Conservation (phyloP, 2,329 filamentous ascomycete species). For the Apiospora hydei region DNA sequence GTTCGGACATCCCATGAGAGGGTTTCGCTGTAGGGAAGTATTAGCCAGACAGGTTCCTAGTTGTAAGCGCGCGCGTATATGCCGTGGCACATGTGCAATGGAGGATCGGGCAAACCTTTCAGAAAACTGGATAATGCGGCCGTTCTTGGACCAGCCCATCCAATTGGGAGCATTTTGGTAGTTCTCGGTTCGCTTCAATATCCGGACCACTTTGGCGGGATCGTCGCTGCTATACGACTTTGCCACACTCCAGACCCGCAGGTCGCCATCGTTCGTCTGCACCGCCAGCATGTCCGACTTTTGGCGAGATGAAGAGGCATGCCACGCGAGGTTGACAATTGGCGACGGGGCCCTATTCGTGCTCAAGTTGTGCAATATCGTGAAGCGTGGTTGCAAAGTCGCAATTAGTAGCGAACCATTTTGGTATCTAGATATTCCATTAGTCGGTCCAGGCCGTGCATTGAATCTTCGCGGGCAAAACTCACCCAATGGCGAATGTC, state of each 20-base stretch:
- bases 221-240: conserved; percentile 78
- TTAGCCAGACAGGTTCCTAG: conserved; percentile 35
- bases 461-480: not conserved
- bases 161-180: conserved; percentile 82
- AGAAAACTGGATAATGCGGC: conserved; percentile 89
- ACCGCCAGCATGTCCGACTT: conserved; percentile 98
- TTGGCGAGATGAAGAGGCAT: conserved; percentile 93
- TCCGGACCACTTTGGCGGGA: conserved; percentile 85
- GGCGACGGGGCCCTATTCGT: conserved; percentile 85
- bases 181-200: conserved; percentile 81
- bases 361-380: conserved; percentile 89
- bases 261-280: conserved; percentile 88
- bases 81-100: conserved; percentile 28
- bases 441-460: conserved; percentile 28
- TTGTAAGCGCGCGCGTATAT: conserved; percentile 56
- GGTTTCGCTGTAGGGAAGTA: conserved; percentile 70
- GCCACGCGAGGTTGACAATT: conserved; percentile 89
- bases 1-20: conserved; percentile 97
- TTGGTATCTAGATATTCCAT: conserved; percentile 70
- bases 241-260: conserved; percentile 95
- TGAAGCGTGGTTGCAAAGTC: conserved; percentile 88
- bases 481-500: conserved; percentile 94
- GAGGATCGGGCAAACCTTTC: conserved; percentile 71
- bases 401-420: conserved; percentile 95
- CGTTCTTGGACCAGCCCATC: conserved; percentile 99